Conservation (phyloP, 2,329 filamentous ascomycete species). For the Arthrocladium fulminans region DNA sequence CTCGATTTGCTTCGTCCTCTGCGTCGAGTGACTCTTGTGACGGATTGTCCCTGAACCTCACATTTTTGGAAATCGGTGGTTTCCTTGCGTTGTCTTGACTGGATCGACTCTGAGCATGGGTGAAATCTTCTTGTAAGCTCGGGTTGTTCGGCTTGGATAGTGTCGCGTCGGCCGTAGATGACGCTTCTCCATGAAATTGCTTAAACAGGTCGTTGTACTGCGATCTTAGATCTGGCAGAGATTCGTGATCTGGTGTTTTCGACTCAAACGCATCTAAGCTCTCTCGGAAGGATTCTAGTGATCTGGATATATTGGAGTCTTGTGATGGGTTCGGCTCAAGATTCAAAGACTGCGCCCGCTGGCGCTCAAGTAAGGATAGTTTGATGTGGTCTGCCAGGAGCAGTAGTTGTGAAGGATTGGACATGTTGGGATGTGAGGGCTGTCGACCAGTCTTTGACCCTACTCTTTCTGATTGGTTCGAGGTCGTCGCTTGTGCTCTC, state of each 20-base stretch:
- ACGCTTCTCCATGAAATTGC: constrained; percentile 64
- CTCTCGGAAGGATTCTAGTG: constrained; percentile 74
- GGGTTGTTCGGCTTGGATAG: constrained; percentile 55
- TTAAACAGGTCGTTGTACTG: constrained; percentile 69
- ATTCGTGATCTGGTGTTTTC: constrained; percentile 16
- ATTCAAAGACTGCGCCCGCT: constrained; percentile 72
- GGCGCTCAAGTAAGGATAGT: constrained; percentile 82
- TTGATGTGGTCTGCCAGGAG: constrained; percentile 96
- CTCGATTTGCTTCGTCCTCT: constrained; percentile 46
- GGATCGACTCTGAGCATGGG: constrained; percentile 44
- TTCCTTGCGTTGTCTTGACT: constrained; percentile 24
- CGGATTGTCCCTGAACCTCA: constrained; percentile 70
- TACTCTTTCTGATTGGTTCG: too few species aligned
- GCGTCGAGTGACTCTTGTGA: constrained; percentile 30
- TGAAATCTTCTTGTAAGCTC: constrained; percentile 54
- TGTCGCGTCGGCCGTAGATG: constrained; percentile 44
- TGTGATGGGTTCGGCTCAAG: constrained; percentile 65
- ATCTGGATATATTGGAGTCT: constrained; percentile 81
- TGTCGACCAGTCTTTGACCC: not conserved
- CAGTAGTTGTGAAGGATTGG: constrained; percentile 65
- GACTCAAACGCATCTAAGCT: constrained; percentile 63
- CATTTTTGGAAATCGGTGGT: constrained; percentile 53
- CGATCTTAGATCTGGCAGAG: constrained; percentile 53
- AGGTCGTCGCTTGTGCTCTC: too few species aligned
- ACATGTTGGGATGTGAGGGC: constrained; percentile 29